phyloP scores from a whole-genome alignment of 345 rosid genomes.

The Aquilaria sinensis region DNA sequence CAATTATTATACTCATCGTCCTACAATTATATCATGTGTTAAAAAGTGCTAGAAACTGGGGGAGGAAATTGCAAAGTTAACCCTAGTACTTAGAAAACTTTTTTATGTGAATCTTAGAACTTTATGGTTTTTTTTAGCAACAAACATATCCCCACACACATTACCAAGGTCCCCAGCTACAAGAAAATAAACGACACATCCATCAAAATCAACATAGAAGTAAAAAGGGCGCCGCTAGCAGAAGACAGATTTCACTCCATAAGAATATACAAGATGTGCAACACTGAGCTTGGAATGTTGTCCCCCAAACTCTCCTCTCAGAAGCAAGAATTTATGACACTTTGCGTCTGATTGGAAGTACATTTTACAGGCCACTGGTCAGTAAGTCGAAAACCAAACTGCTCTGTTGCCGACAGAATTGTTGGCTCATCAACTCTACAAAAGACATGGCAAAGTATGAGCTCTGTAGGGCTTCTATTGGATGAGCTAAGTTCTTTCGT shows the following conservation, averaged over 20 bases:
- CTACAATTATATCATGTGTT: too few relatives aligned
- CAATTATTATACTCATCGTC: too few relatives aligned
- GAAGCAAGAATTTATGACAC: slow-evolving; percentile 57
- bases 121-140: too few relatives aligned
- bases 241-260: slow-evolving; percentile 17
- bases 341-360: slow-evolving; percentile 19
- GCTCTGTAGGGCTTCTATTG: slow-evolving; percentile 12
- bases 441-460: slow-evolving; percentile 70
- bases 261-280: slow-evolving; percentile 64
- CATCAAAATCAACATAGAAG: too few relatives aligned
- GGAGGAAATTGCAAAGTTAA: too few relatives aligned
- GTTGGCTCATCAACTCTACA: slow-evolving; percentile 76
- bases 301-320: slow-evolving; percentile 20
- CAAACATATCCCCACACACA: too few relatives aligned
- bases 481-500: slow-evolving; percentile 56
- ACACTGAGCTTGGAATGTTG: slow-evolving; percentile 44
- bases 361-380: slow-evolving; percentile 55
- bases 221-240: too few relatives aligned
- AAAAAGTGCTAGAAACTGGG: too few relatives aligned
- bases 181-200: too few relatives aligned
- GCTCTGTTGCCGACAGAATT: slow-evolving; percentile 54
- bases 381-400: slow-evolving; percentile 55
- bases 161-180: too few relatives aligned
- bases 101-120: too few relatives aligned
- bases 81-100: too few relatives aligned